Conservation (phyloP, 352 stramenopile genomes). For the Phytopythium aichiense region DNA sequence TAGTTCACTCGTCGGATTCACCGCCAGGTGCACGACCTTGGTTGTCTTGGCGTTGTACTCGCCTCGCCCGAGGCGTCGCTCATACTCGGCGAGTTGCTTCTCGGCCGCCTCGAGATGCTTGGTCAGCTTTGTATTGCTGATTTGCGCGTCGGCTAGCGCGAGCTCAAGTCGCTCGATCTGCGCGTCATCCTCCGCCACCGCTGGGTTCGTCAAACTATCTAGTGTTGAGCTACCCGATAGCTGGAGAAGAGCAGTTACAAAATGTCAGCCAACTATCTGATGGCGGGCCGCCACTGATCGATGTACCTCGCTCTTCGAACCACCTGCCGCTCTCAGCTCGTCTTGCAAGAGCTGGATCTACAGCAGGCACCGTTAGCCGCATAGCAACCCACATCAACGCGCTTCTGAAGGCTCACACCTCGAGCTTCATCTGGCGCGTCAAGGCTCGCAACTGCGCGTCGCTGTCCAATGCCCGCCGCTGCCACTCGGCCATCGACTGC, state of each 20-base stretch:
- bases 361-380: neutral
- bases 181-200: slow-evolving; percentile 38
- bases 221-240: slow-evolving; percentile 19
- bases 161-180: slow-evolving; percentile 50
- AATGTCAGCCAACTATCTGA: too few species aligned
- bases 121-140: slow-evolving; percentile 39
- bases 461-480: slow-evolving; percentile 61
- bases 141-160: slow-evolving; percentile 31
- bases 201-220: slow-evolving; percentile 24
- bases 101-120: slow-evolving; percentile 68
- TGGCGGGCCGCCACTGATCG: too few species aligned
- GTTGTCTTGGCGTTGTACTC: slow-evolving; percentile 80
- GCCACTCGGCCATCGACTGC: slow-evolving; percentile 60
- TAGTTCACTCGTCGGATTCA: slow-evolving; percentile 76
- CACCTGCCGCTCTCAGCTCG: neutral
- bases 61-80: slow-evolving; percentile 68
- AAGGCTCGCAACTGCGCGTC: slow-evolving; percentile 34
- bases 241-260: neutral
- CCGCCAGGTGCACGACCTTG: slow-evolving; percentile 85
- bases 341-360: slow-evolving; percentile 1
- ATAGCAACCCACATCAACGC: neutral
- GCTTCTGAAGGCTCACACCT: neutral
- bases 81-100: slow-evolving; percentile 53
- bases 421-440: neutral
- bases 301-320: neutral